phyloP scores from a whole-genome alignment of 2,329 filamentous ascomycete genomes.

The Ploettnerulaceae sp. region DNA sequence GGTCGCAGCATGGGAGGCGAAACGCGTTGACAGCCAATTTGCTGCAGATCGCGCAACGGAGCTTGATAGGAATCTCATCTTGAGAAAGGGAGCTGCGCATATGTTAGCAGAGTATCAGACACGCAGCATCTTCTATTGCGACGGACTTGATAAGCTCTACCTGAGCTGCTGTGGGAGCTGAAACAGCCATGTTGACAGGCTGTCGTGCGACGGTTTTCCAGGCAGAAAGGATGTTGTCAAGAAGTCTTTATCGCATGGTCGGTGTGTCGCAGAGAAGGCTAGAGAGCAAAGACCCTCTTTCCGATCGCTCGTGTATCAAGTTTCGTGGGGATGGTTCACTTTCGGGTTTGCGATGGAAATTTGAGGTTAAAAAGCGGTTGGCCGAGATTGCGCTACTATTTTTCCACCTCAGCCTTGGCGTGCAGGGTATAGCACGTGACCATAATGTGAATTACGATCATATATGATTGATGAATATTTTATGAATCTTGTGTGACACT shows the following conservation, averaged over 20 bases:
- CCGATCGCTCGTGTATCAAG: not conserved
- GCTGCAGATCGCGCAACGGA: constrained; percentile 91
- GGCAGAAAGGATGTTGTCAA: not conserved
- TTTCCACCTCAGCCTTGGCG: too few relatives aligned
- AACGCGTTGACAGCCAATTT: constrained; percentile 87
- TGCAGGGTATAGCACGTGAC: too few relatives aligned
- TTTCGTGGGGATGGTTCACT: not conserved
- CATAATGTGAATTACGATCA: too few relatives aligned
- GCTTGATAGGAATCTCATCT: constrained; percentile 90
- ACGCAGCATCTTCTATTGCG: not conserved
- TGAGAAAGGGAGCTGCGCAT: constrained; percentile 31
- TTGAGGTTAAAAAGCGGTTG: too few relatives aligned
- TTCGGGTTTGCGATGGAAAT: not conserved
- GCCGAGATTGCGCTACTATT: too few relatives aligned
- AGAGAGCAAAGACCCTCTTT: not conserved
- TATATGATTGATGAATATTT: too few relatives aligned
- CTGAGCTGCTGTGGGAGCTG: constrained; percentile 30
- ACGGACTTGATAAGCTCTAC: constrained; percentile 34
- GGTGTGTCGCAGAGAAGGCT: not conserved
- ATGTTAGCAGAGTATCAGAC: constrained; percentile 12
- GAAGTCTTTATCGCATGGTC: constrained; percentile 10
- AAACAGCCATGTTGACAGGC: constrained; percentile 27
- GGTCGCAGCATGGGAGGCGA: constrained; percentile 90
- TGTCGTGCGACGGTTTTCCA: constrained; percentile 1
- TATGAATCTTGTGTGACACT: too few relatives aligned